Evolutionary conservation across 2,329 filamentous ascomycete genomes (phyloP).

Genomic region (Blastomyces percursus): DNA sequence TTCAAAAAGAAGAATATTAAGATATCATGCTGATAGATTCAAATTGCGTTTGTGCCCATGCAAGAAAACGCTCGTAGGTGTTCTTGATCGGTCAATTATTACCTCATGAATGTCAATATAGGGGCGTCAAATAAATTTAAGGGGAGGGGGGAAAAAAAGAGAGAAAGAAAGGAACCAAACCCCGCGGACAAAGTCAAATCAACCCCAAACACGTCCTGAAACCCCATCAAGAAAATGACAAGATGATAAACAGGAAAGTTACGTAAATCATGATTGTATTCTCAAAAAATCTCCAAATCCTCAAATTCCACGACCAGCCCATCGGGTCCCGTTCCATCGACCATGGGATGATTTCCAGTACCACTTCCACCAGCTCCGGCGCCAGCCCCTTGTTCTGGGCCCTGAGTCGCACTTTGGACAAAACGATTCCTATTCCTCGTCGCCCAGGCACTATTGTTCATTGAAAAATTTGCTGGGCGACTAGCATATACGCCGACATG

Average conservation of each 20-base stretch:
- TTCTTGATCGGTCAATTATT: not conserved
- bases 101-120: not conserved
- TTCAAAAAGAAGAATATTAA: not conserved
- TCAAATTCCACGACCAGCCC: slow-evolving; percentile 41
- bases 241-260: slow-evolving; percentile 1
- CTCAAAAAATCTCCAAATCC: slow-evolving; percentile 40
- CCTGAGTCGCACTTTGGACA: slow-evolving; percentile 18
- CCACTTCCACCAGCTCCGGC: slow-evolving; percentile 15
- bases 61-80: not conserved
- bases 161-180: not conserved
- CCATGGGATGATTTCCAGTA: not conserved
- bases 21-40: not conserved
- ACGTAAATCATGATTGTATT: slow-evolving; percentile 5
- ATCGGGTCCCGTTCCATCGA: slow-evolving; percentile 18
- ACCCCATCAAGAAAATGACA: not conserved
- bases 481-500: slow-evolving; percentile 50
- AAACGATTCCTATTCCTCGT: slow-evolving; percentile 23
- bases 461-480: slow-evolving; percentile 41
- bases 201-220: slow-evolving; percentile 1
- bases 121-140: not conserved
- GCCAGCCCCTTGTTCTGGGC: slow-evolving; percentile 4
- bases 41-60: not conserved
- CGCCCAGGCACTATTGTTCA: slow-evolving; percentile 30
- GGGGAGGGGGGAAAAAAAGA: not conserved
- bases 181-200: slow-evolving; percentile 1